Percentiles rank a stretch among this genome's conserved stretches.
phyloP scores from a whole-genome alignment of 768 basidiomycete species.

The Lactarius psammicola region DNA sequence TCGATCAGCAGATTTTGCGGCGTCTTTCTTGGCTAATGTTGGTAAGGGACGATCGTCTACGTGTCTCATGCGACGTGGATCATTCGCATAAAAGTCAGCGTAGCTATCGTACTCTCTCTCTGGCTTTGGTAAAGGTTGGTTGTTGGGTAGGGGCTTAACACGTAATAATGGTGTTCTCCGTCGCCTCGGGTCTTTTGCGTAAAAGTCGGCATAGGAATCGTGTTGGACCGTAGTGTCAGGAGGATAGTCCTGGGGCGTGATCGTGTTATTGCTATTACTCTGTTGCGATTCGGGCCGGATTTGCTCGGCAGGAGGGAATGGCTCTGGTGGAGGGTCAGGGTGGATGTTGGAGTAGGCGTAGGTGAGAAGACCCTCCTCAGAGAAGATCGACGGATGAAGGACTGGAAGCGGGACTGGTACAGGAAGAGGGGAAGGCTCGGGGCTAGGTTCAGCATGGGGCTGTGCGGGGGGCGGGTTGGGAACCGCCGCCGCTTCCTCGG shows the following conservation, averaged over 20 bases:
- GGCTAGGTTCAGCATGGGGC: slow-evolving; percentile 8
- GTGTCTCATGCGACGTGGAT: slow-evolving; percentile 18
- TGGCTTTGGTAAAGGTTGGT: slow-evolving; percentile 16
- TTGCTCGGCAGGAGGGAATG: not conserved
- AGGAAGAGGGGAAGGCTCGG: slow-evolving; percentile 18
- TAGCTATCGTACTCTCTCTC: slow-evolving; percentile 24
- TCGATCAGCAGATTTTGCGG: not conserved
- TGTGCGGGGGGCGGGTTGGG: slow-evolving; percentile 5
- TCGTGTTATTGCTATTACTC: slow-evolving; percentile 19
- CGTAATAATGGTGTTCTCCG: slow-evolving; percentile 15
- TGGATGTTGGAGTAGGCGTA: slow-evolving; percentile 20
- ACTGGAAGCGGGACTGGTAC: slow-evolving; percentile 23
- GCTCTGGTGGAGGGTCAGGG: slow-evolving; percentile 14
- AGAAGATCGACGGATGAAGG: slow-evolving; percentile 20
- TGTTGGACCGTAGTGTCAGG: slow-evolving; percentile 11
- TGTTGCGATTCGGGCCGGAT: slow-evolving; percentile 17
- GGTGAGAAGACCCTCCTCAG: slow-evolving; percentile 22
- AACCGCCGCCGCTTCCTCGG: not conserved
- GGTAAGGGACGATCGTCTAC: slow-evolving; percentile 24
- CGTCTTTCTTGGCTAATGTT: slow-evolving; percentile 17
- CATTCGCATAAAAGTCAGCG: slow-evolving; percentile 25
- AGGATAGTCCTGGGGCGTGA: slow-evolving; percentile 9
- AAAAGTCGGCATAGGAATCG: slow-evolving; percentile 26
- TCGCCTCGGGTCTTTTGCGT: slow-evolving; percentile 21
- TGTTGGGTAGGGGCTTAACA: slow-evolving; percentile 22